Percentiles rank a stretch among this genome's conserved stretches.
Evolutionary conservation across 495 filamentous ascomycete species (phyloP).

Genomic region (Neurospora africana): DNA sequence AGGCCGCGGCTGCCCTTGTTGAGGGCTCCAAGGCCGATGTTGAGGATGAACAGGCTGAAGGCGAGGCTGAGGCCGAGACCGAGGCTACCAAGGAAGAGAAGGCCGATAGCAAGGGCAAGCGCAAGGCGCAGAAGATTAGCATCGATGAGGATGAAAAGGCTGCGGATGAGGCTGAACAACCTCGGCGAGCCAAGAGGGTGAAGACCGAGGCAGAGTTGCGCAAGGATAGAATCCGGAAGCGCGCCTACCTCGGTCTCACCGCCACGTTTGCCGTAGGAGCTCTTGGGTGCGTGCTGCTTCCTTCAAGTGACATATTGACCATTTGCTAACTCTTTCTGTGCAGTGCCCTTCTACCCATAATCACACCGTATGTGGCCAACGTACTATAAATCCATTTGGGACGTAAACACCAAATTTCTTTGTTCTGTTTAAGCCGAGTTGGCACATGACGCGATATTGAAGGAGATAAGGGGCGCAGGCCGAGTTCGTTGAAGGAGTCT

Average conservation of each 20-base stretch:
- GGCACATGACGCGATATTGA: not conserved
- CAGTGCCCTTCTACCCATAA: slow-evolving; percentile 32
- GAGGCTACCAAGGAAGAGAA: slow-evolving; percentile 27
- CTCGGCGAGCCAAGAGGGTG: slow-evolving; percentile 54
- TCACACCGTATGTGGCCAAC: slow-evolving; percentile 46
- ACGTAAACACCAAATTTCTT: not conserved
- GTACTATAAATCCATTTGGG: slow-evolving; percentile 21
- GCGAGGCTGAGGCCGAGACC: slow-evolving; percentile 22
- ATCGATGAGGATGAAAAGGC: slow-evolving; percentile 28
- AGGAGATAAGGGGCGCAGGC: not conserved
- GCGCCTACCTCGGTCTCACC: slow-evolving; percentile 73
- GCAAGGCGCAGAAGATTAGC: slow-evolving; percentile 69
- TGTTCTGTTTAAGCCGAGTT: not conserved
- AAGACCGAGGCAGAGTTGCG: slow-evolving; percentile 66
- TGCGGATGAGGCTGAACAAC: slow-evolving; percentile 32
- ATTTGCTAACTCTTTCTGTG: slow-evolving; percentile 5
- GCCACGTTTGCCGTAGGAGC: slow-evolving; percentile 56
- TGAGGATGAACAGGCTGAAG: slow-evolving; percentile 52
- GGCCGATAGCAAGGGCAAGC: slow-evolving; percentile 52
- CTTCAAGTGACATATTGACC: not conserved
- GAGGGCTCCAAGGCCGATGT: slow-evolving; percentile 84
- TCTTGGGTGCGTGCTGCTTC: slow-evolving; percentile 62
- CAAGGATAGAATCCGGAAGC: slow-evolving; percentile 71
- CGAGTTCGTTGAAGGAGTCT: not conserved
- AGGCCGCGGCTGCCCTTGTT: slow-evolving; percentile 41